Conservation (phyloP, 78 protist species). For the Acrasis kona region DNA sequence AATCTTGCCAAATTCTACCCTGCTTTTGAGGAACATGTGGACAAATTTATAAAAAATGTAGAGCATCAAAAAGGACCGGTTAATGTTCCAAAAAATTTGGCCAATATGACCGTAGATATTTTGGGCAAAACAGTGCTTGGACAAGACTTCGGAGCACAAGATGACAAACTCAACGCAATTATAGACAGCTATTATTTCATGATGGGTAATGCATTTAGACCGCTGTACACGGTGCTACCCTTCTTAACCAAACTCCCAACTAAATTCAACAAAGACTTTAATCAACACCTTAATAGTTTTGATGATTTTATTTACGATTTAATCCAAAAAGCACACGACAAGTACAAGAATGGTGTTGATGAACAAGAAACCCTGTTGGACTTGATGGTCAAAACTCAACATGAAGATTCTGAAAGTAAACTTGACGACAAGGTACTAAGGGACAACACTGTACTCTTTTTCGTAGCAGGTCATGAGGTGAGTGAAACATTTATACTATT, state of each 20-base stretch:
- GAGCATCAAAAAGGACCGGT: background rate
- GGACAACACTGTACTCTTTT: background rate
- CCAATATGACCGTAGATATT: background rate
- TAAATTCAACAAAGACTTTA: too few relatives aligned
- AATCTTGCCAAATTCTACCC: background rate
- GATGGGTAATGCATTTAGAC: too few relatives aligned
- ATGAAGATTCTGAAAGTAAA: background rate
- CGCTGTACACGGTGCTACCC: too few relatives aligned
- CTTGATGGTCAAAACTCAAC: too few relatives aligned
- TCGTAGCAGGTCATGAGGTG: background rate
- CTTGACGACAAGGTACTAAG: background rate
- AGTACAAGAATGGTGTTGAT: too few relatives aligned
- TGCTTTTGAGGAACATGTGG: background rate
- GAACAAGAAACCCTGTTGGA: too few relatives aligned
- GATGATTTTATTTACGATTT: too few relatives aligned
- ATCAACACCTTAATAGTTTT: too few relatives aligned
- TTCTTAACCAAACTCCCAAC: too few relatives aligned
- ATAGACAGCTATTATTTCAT: too few relatives aligned
- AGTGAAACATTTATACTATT: background rate
- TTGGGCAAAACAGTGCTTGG: background rate
- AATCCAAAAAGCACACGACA: too few relatives aligned
- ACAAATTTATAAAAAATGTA: background rate
- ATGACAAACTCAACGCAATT: too few relatives aligned
- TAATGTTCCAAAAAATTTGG: background rate
- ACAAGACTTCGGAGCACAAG: background rate